Base-by-base conservation (phyloP, 2,329 filamentous ascomycete genomes). In the Botrytis cinerea region DNA sequence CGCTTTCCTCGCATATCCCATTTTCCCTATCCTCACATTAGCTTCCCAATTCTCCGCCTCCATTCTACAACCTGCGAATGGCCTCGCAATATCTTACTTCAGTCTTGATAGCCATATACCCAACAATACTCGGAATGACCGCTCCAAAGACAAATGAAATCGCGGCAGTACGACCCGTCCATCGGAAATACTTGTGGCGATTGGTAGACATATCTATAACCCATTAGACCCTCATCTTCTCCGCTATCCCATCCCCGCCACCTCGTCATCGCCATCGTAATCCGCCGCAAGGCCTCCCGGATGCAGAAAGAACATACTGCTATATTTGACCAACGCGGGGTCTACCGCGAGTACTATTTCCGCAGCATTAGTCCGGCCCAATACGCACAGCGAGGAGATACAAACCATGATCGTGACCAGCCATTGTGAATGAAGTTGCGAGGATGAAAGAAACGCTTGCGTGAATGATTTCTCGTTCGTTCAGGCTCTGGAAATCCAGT, bases 151-250 rank as follows among this genome's bases (percentile, higher is more conserved):
- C 86, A 81, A 98, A 89, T 7, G 91, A 91, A 80, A 98, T 83
- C 85, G 89, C 90, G 45, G 93, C 94, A 63, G 94, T 97, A 80
- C 92, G 88, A 70, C 90, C 88, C 51, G 92, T 98, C 93, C 94
- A 98, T 83, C 94, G 89, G 89, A 98, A 99, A 89, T 93, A 97
- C 85, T 94, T 94, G 89, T 95, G 92, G 78, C 96, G 92, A 86
- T 93, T 94, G 80, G 88, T 86, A 80, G 88, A 89, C 90, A 98
- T 93, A 82, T 92, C 95, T 54, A 54, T 25, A 40, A 10, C 67
- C 28, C 18, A 61, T 73, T 59, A 73, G 72, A 8, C 1, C 28
- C n/a, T 20, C 25, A 4, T 25, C 12, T 2, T 12, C 25, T 3
- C 12, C 9, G 35, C 18, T 57, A 7, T 20, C 12, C 20, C 46